A percentile compares a stretch with the other conserved stretches of the same genome.
These are phyloP conservation scores for Wallacemonas sp. DNA, from an alignment of 208 protist species.

Conservation along the genomic window DNA sequence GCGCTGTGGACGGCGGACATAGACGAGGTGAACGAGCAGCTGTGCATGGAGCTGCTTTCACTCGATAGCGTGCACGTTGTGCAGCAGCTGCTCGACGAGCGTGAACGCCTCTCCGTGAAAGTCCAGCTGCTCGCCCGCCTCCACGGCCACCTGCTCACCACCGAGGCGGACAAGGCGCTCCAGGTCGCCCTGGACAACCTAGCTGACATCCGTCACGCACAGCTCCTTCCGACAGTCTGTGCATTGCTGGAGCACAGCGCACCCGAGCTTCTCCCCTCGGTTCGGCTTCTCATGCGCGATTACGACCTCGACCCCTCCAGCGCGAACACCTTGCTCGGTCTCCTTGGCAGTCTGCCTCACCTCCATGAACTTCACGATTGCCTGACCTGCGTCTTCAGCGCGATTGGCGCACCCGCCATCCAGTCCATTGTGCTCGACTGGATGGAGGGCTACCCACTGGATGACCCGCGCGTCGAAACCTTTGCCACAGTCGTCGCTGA, in stretches of 20 bases:
- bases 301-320: conserved; percentile 36
- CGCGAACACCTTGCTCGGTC: conserved; percentile 29
- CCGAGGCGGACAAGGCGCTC: conserved; percentile 39
- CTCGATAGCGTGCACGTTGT: conserved; percentile 23
- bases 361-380: background rate
- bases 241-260: conserved; percentile 47
- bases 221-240: conserved; percentile 39
- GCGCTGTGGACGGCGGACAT: conserved; percentile 47
- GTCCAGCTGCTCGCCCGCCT: conserved; percentile 48
- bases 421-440: conserved; percentile 51
- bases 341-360: conserved; percentile 27
- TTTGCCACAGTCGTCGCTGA: conserved; percentile 64
- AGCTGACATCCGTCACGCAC: conserved; percentile 35
- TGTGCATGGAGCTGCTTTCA: conserved; percentile 54
- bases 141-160: conserved; percentile 31
- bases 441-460: conserved; percentile 68
- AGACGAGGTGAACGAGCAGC: conserved; percentile 24
- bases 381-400: conserved; percentile 24
- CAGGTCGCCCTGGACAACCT: conserved; percentile 45
- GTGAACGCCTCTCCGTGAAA: conserved; percentile 32
- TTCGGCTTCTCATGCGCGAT: conserved; percentile 51
- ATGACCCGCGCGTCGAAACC: conserved; percentile 51
- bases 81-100: conserved; percentile 32
- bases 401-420: conserved; percentile 33
- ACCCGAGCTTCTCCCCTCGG: conserved; percentile 39